Evolutionary conservation across 2,329 filamentous ascomycete genomes (phyloP), one percentile per base, ranked within the genome.

Genomic region (Colletotrichum trifolii): DNA sequence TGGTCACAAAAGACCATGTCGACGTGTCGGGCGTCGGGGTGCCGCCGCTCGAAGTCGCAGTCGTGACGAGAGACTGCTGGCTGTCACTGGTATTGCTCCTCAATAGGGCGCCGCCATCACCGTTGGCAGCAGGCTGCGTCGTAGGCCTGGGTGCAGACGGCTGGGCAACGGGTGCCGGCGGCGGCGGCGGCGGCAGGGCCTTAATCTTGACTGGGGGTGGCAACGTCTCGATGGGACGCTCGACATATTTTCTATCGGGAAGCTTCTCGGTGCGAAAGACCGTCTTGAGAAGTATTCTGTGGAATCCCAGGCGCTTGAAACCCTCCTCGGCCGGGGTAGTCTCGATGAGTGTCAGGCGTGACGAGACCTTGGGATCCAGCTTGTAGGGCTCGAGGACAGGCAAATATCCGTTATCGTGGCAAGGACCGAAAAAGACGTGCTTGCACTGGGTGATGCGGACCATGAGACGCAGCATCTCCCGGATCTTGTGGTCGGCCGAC

Each of bases 361-460:
- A 50, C 17, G 67, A 64, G 47, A 71, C 65, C 17, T 54, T 60
- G 13, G 67, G 53, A 49, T 73, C 72, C 42, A 70, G 68, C 50
- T 75, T 74, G 60, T 74, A 75, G 8, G 73, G 73, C 43, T 75
- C 72, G 4, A 77, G 66, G 40, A 75, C 71, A 6, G 72, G 71
- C 10, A 76, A 66, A n/a, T 77, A 78, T 38, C 75, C 76, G 33
- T 74, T 75, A 64, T 78, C 75, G 50, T 73, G 72, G 52, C 74
- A 77, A 2, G 73, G 74, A 0, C 71, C 76, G 34, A 77, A 72
- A 58, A 77, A 69, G 17, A 78, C 69, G 46, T 72, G 72, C 10
- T 71, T 71, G 70, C 75, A 77, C 46, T 76, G 72, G 9, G 70
- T 67, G 36, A 73, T 68, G 47, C 70, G 71, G 15, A 73, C 69